phyloP scores from a whole-genome alignment of 164 flowering plant genomes.

The Aristolochia californica region DNA sequence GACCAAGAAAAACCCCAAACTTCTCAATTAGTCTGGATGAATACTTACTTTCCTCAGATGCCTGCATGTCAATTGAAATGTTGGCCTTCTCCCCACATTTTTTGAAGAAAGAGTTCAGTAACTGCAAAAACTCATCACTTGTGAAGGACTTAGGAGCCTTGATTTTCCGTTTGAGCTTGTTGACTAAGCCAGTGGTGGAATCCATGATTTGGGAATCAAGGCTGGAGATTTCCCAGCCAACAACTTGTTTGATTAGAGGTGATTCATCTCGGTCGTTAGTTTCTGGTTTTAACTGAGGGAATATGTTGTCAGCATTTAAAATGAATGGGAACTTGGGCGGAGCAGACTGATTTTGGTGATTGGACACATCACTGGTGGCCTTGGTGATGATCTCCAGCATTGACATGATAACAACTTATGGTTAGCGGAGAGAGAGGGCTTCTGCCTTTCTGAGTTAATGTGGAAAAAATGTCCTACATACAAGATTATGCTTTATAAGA shows the following conservation, averaged over 20 bases:
- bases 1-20: slow-evolving; percentile 37
- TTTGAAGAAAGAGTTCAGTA: slow-evolving; percentile 41
- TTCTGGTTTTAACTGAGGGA: slow-evolving; percentile 36
- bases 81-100: slow-evolving; percentile 23
- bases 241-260: slow-evolving; percentile 27
- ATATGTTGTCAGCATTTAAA: slow-evolving; percentile 34
- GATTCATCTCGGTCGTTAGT: slow-evolving; percentile 16
- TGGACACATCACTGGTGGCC: slow-evolving; percentile 23
- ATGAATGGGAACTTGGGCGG: slow-evolving; percentile 28
- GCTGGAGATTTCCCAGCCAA: slow-evolving; percentile 52
- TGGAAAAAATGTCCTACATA: too few relatives aligned
- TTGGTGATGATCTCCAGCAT: slow-evolving; percentile 51
- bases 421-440: background rate
- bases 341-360: background rate
- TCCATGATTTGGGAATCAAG: slow-evolving; percentile 35
- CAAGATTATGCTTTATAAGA: too few relatives aligned
- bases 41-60: slow-evolving; percentile 11
- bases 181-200: slow-evolving; percentile 22
- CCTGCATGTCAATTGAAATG: slow-evolving; percentile 9
- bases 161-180: slow-evolving; percentile 37
- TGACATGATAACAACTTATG: slow-evolving; percentile 29
- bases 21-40: slow-evolving; percentile 31
- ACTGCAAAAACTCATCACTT: slow-evolving; percentile 25
- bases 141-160: slow-evolving; percentile 30
- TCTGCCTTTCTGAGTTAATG: background rate